Conservation (phyloP, 768 basidiomycete genomes). For the Suillus subalutaceus region DNA sequence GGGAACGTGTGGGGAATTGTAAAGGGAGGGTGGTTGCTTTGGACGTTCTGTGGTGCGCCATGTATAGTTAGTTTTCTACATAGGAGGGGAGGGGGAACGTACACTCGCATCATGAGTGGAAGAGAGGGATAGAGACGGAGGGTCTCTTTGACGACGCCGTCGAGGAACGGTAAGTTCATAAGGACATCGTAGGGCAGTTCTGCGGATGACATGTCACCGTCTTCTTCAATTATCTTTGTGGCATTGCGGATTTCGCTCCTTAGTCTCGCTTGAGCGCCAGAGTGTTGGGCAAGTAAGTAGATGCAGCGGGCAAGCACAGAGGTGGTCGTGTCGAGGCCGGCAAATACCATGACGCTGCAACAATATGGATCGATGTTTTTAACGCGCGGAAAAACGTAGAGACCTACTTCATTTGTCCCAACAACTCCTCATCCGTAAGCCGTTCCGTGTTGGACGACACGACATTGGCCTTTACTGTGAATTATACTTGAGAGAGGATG, state of each 20-base stretch:
- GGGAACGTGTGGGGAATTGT: slow-evolving; percentile 33
- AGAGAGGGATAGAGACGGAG: slow-evolving; percentile 37
- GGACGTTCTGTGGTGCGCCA: slow-evolving; percentile 30
- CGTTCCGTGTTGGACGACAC: slow-evolving; percentile 34
- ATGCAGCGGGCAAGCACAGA: slow-evolving; percentile 41
- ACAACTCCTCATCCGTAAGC: slow-evolving; percentile 46
- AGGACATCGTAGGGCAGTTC: slow-evolving; percentile 43
- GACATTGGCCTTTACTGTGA: slow-evolving; percentile 42
- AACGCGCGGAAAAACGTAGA: neutral
- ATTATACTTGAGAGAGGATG: slow-evolving; percentile 2
- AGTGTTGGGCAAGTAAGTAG: slow-evolving; percentile 38
- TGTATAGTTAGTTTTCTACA: neutral
- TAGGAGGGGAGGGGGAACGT: slow-evolving; percentile 19
- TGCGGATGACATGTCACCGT: neutral
- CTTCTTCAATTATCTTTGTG: neutral
- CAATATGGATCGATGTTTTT: neutral
- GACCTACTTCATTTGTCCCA: slow-evolving; percentile 54
- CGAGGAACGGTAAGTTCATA: slow-evolving; percentile 38
- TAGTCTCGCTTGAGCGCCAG: slow-evolving; percentile 42
- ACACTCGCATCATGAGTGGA: slow-evolving; percentile 17
- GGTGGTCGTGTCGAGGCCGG: slow-evolving; percentile 49
- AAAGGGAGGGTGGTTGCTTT: slow-evolving; percentile 45
- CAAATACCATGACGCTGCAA: slow-evolving; percentile 45
- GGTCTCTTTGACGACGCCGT: slow-evolving; percentile 43
- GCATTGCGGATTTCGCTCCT: slow-evolving; percentile 38